Base-by-base conservation (phyloP, 768 basidiomycete genomes). In the Tylopilus sp. region DNA sequence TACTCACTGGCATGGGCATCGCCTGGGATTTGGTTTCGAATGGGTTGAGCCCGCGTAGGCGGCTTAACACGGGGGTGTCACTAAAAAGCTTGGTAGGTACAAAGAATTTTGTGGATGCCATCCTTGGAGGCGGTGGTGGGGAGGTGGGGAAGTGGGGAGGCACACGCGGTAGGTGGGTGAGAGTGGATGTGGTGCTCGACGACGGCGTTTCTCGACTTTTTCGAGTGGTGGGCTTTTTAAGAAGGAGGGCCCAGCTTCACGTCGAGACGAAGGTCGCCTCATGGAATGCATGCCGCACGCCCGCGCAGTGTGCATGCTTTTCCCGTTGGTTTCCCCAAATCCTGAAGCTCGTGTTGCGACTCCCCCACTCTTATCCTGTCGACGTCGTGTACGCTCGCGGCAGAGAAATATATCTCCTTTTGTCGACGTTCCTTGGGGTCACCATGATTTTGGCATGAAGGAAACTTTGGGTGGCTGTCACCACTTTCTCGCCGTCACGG, bases 251-350 rank as follows among this genome's bases (percentile, higher is more conserved):
- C 33, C 15, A 35, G 48, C 40, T 50, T 50, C 36, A 20, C 47
- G 48, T 55, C 52, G 50, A 52, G 56, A 48, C 52, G 49, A 57
- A 51, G 52, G 47, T 53, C 44, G 65, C 65, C 65, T 66, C 65
- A 61, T 66, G 65, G 57, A 40, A 66, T 57, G 51, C 51, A 52
- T 68, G 65, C 66, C 56, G 62, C 65, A 67, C 52, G 38, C 60
- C 60, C 45, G 54, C 61, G 47, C 50, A 43, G 56, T 28, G 50
- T 58, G 51, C 58, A 48, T 54, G 63, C 51, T 35, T 57, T 47
- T 51, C n/a, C 41, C 47, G 47, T 62, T 50, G 45, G 12, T 15
- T 18, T 18, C 42, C 36, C 48, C 40, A 47, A n/a, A 47, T 55
- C 43, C 38, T 33, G 40, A 28, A 38, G 21, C 26, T 43, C 50